Evolutionary conservation across 2,329 filamentous ascomycete genomes (phyloP), one percentile per base, ranked within the genome.

Genomic region (Penicillium rolfsii): DNA sequence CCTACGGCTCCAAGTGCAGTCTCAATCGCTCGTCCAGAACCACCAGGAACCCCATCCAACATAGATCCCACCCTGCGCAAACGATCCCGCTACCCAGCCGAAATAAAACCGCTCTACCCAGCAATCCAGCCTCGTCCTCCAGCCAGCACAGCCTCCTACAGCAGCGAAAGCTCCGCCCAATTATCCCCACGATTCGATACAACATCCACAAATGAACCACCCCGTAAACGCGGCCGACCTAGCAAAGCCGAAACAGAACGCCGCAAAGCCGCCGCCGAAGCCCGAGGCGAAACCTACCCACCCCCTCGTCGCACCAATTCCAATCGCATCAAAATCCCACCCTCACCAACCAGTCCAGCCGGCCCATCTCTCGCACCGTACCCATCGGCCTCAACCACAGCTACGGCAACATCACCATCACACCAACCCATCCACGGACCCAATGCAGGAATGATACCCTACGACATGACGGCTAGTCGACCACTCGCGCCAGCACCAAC

Each of bases 211-310:
- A 70, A 71, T 40, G 75, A 78, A 53, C 75, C 73, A 36, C 76
- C 72, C 57, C 71, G 75, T 48, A 79, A 79, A 74, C 71, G 78
- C 57, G 77, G 77, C n/a, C 74, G 77, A 16, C 77, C 77, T 60
- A 80, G 71, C 62, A 80, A 80, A 68, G 71, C 70, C 36, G 77
- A 80, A 61, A 70, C 73, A 3, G 76, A 78, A 61, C 72, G 76
- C 52, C 76, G 77, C 36, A 76, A 70, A 60, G 69, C 71, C 26
- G 71, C 69, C 48, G 76, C 77, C 41, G 74, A 78, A 64, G 73
- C 75, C 38, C 74, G 72, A 35, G 76, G 77, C 16, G 76, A 78
- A 63, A 67, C 67, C 16, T 79, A 78, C 60, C 76, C 76, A n/a
- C 70, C 74, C 14, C 68, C 74, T 9, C 69, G 74, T 35, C 64